Base-by-base conservation (phyloP, 306 rosid genomes). In the Oemleria cerasiformis region DNA sequence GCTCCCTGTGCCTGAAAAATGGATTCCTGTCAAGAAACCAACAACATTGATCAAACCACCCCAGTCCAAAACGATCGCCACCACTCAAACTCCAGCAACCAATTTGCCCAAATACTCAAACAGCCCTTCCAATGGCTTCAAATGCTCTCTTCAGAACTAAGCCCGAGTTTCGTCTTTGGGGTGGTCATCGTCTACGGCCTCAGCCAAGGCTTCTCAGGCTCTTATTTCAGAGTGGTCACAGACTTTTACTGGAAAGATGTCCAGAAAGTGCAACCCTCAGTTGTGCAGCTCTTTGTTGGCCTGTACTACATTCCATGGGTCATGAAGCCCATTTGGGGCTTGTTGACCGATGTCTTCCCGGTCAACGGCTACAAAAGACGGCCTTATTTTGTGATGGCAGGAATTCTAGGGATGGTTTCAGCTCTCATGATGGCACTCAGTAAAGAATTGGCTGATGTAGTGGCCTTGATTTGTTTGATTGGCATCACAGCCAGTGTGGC, bases 211-310 rank as follows among this genome's bases (percentile, higher is more conserved):
- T 86, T 91, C 77, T 76, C 88, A 0, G 82, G 84, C 4, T 81
- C 95, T 1, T 75, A 81, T 60, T 88, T 91, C 88, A 85, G 38
- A 51, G 86, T 91, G 0, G 90, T 78, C 9, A 15, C 86, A 0
- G 97, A 91, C 19, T 91, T 84, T 63, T 91, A 88, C 70, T 91
- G 97, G 97, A 91, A 91, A 75, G 97, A 91, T 75, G 82, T 91
- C 3, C 90, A 86, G 66, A 82, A 79, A 39, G 50, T 88, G 0
- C 90, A 86, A 44, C 97, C 97, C 14, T 88, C 92, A 0, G 57
- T 75, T 0, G 92, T 86, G 1, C 97, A 91, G 62, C 75, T 86
- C 56, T 91, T 80, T 45, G 67, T 73, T 0, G 88, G 88, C 1
- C 44, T 91, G 19, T 91, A 85, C 83, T 72, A 76, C 77, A 84